A percentile compares a stretch with the other conserved stretches of the same genome.
These are phyloP conservation scores for Rosellinia necatrix DNA, from an alignment of 2,329 filamentous ascomycete genomes.

Conservation along the genomic window DNA sequence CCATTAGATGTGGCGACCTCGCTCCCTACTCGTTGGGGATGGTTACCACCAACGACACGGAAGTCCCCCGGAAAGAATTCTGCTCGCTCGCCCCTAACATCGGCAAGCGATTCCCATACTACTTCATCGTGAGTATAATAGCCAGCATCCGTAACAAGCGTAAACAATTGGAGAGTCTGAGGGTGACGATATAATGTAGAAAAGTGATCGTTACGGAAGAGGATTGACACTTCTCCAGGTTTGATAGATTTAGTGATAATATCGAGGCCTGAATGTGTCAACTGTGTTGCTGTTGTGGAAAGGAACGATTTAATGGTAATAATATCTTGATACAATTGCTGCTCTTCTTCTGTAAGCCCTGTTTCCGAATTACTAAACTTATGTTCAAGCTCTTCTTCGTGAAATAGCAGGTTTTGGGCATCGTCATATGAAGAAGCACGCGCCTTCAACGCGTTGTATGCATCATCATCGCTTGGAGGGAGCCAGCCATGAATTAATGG, in stretches of 20 bases:
- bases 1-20: slow-evolving; percentile 35
- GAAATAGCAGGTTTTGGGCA: slow-evolving; percentile 84
- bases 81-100: slow-evolving; percentile 81
- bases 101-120: slow-evolving; percentile 92
- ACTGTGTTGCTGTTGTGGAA: slow-evolving; percentile 78
- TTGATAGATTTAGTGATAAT: slow-evolving; percentile 71
- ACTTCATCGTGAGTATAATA: slow-evolving; percentile 88
- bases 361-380: slow-evolving; percentile 65
- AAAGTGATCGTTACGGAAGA: slow-evolving; percentile 98
- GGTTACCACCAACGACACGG: slow-evolving; percentile 71
- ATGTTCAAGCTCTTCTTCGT: slow-evolving; percentile 84
- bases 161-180: slow-evolving; percentile 73
- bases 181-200: slow-evolving; percentile 92
- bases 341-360: slow-evolving; percentile 73
- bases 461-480: slow-evolving; percentile 68
- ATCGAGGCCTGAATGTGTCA: slow-evolving; percentile 80
- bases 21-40: slow-evolving; percentile 28
- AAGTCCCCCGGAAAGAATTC: slow-evolving; percentile 93
- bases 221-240: slow-evolving; percentile 81
- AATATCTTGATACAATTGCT: slow-evolving; percentile 81
- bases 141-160: slow-evolving; percentile 89
- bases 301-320: slow-evolving; percentile 83
- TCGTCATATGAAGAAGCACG: slow-evolving; percentile 88
- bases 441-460: slow-evolving; percentile 71
- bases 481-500: slow-evolving; percentile 95